Evolutionary conservation across 2,329 filamentous ascomycete genomes (phyloP).

Genomic region (Aspergillus neoniger): DNA sequence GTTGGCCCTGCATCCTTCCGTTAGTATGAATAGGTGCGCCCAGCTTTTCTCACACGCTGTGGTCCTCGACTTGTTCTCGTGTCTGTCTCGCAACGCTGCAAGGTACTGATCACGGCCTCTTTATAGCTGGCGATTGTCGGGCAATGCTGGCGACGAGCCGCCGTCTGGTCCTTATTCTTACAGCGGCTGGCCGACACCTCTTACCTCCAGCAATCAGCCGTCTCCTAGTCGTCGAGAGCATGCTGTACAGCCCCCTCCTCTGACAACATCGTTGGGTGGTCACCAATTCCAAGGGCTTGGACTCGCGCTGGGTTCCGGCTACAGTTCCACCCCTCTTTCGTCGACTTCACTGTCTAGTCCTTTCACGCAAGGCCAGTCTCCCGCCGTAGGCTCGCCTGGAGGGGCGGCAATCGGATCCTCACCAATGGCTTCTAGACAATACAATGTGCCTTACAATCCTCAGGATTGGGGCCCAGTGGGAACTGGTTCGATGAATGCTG

Average conservation of each 20-base stretch:
- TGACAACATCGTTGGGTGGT: slow-evolving; percentile 44
- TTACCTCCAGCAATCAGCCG: slow-evolving; percentile 34
- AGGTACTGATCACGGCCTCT: slow-evolving; percentile 27
- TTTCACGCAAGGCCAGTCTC: slow-evolving; percentile 43
- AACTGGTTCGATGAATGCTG: slow-evolving; percentile 26
- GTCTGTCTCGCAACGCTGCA: slow-evolving; percentile 9
- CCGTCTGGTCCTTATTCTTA: slow-evolving; percentile 30
- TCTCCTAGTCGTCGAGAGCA: slow-evolving; percentile 46
- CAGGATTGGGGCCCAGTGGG: slow-evolving; percentile 51
- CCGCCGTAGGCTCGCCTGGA: slow-evolving; percentile 40
- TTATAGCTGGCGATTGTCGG: slow-evolving; percentile 36
- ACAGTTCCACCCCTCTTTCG: slow-evolving; percentile 43
- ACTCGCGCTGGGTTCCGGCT: slow-evolving; percentile 28
- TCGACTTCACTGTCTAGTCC: slow-evolving; percentile 48
- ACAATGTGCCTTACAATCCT: slow-evolving; percentile 51
- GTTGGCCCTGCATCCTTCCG: slow-evolving; percentile 30
- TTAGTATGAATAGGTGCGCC: slow-evolving; percentile 43
- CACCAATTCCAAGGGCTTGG: slow-evolving; percentile 40
- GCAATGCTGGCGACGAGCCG: slow-evolving; percentile 36
- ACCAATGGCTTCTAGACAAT: slow-evolving; percentile 49
- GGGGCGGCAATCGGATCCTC: slow-evolving; percentile 40
- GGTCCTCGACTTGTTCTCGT: slow-evolving; percentile 9
- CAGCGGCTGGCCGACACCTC: slow-evolving; percentile 35
- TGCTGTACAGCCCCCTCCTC: slow-evolving; percentile 44
- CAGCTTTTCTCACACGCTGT: slow-evolving; percentile 15